Evolutionary conservation across 2,329 filamentous ascomycete species (phyloP).

Genomic region (Onygena corvina): DNA sequence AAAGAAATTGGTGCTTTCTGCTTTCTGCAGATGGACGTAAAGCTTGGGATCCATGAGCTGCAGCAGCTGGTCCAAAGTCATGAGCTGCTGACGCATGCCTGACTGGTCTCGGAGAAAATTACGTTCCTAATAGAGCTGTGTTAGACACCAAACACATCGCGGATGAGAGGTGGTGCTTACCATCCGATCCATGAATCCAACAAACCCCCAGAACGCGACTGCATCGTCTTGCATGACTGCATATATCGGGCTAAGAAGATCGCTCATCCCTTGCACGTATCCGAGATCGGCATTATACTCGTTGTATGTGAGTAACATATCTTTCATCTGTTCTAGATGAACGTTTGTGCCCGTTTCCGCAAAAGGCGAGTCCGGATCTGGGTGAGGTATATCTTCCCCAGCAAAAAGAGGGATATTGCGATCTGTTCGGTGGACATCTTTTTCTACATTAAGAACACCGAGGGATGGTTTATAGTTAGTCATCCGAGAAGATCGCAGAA

Average conservation of each 20-base stretch:
- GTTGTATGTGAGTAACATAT: constrained; percentile 97
- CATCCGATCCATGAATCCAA: constrained; percentile 95
- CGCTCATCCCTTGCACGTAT: constrained; percentile 98
- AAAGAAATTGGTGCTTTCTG: constrained; percentile 97
- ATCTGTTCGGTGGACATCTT: constrained; percentile 95
- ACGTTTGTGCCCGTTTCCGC: constrained; percentile 89
- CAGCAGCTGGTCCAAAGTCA: constrained; percentile 85
- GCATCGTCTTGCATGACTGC: constrained; percentile 96
- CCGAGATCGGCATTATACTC: constrained; percentile 93
- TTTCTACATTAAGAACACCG: constrained; percentile 58
- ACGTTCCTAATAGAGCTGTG: constrained; percentile 47
- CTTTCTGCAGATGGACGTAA: constrained; percentile 75
- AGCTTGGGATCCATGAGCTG: constrained; percentile 94
- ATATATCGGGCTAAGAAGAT: constrained; percentile 88
- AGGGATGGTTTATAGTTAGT: constrained; percentile 39
- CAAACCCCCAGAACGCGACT: constrained; percentile 91
- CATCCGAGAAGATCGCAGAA: constrained; percentile 7
- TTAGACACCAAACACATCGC: neutral
- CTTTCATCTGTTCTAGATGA: constrained; percentile 96
- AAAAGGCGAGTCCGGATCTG: constrained; percentile 90
- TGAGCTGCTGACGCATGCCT: constrained; percentile 85
- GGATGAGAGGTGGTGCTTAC: constrained; percentile 24
- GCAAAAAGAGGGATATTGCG: constrained; percentile 89
- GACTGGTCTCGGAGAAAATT: constrained; percentile 94
- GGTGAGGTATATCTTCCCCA: constrained; percentile 91